These are phyloP conservation scores for Phellopilus nigrolimitatus DNA, from an alignment of 1,284 basidiomycete genomes.

Conservation along the genomic window DNA sequence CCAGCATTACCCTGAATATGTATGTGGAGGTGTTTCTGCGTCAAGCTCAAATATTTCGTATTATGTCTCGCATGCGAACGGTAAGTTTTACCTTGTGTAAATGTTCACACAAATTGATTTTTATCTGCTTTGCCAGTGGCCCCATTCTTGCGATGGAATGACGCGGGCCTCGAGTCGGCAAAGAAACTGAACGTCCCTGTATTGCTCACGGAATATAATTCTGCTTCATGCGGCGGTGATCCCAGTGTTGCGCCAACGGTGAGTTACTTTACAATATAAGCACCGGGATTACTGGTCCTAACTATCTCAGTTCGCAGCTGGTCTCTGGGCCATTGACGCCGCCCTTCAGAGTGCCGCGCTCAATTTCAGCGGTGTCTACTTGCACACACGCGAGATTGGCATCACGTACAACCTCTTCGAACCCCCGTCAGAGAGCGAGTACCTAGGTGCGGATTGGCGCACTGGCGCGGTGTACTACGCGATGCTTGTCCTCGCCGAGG, in stretches of 20 bases:
- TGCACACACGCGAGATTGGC: conserved; percentile 49
- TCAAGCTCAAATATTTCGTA: conserved; percentile 25
- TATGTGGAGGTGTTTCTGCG: conserved; percentile 20
- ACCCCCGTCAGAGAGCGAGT: conserved; percentile 36
- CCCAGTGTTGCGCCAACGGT: conserved; percentile 41
- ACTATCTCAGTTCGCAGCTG: conserved; percentile 46
- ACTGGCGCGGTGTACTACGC: conserved; percentile 56
- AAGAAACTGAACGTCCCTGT: conserved; percentile 33
- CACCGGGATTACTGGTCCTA: background rate
- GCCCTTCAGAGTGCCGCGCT: conserved; percentile 47
- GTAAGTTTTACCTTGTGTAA: background rate
- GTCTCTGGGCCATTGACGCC: conserved; percentile 56
- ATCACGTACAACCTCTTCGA: conserved; percentile 48
- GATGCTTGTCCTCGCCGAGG: conserved; percentile 51
- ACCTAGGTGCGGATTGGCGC: conserved; percentile 35
- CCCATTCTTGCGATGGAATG: conserved; percentile 40
- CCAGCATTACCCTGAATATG: conserved; percentile 23
- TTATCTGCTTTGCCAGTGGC: conserved; percentile 21
- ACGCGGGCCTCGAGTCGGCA: conserved; percentile 31
- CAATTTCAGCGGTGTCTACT: conserved; percentile 44
- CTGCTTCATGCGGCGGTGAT: conserved; percentile 61
- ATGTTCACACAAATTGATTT: background rate
- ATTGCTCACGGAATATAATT: conserved; percentile 65
- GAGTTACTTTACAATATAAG: background rate
- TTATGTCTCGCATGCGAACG: conserved; percentile 30